Evolutionary conservation across 2,329 filamentous ascomycete genomes (phyloP), one percentile per base, ranked within the genome.

Genomic region (Fusarium praegraminearum): DNA sequence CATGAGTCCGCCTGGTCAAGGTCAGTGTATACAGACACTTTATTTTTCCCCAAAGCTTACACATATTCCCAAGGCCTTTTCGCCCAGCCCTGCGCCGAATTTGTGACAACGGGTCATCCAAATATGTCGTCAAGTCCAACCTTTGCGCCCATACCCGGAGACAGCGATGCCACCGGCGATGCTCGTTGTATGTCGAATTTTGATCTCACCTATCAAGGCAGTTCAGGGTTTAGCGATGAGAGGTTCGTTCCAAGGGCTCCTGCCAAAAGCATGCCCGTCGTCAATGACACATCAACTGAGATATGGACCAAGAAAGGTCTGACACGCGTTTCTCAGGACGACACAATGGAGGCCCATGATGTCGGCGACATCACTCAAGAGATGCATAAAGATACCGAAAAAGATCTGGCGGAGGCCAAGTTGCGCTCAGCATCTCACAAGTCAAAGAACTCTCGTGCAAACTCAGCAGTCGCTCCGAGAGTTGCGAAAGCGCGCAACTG

Each of bases 31-130:
- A 13, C 38, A 22, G 35, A 36, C 16, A 18, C 8, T 35, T 15
- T 18, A 4, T 9, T 5, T 3, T 36, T n/a, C n/a, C 35, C 1
- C 5, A 11, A 36, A 0, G 18, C 35, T 36, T 11, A 36, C 35
- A 15, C 5, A 9, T 36, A 18, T 36, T 18, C 5, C 5, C 8
- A 36, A 36, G 35, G 35, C 35, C 13, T 36, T 8, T 36, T 22
- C 11, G 12, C 10, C 36, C 38, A 40, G n/a, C 6, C 11, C 3
- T 40, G 1, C 20, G 11, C 10, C 13, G n/a, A 40, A 13, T 12
- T n/a, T 7, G 1, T 4, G 11, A 7, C 18, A 3, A 22, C 2
- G 18, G 11, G 3, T 13, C 11, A 0, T 8, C 11, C n/a, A n/a
- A n/a, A 40, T 13, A 22, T 11, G 3, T 40, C 12, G 8, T 13